These are phyloP conservation scores for Penicillium fimorum DNA, from an alignment of 495 filamentous ascomycete genomes.

Conservation along the genomic window DNA sequence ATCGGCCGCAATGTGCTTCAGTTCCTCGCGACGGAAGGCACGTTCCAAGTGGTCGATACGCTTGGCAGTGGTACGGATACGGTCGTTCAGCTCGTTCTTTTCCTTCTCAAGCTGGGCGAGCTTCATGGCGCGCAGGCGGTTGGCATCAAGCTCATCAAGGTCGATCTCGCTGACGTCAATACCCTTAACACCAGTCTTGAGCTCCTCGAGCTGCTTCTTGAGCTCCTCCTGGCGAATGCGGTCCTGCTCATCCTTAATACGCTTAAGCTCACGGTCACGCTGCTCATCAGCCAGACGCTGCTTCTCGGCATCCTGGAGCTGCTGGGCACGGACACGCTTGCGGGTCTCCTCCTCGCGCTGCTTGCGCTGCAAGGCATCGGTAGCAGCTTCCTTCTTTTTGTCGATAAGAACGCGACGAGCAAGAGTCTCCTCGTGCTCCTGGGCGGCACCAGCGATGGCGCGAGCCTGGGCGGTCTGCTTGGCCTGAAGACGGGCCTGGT, in stretches of 20 bases:
- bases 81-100: constrained; percentile 90
- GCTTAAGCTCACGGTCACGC: constrained; percentile 82
- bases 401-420: constrained; percentile 88
- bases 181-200: constrained; percentile 81
- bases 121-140: constrained; percentile 88
- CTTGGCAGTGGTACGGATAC: constrained; percentile 86
- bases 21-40: constrained; percentile 90
- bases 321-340: constrained; percentile 79
- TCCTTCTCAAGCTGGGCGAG: constrained; percentile 94
- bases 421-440: constrained; percentile 87
- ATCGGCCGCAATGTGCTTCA: constrained; percentile 85
- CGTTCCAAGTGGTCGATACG: constrained; percentile 97
- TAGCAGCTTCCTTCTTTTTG: constrained; percentile 92
- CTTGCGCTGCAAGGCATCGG: constrained; percentile 75
- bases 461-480: constrained; percentile 77
- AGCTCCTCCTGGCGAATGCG: constrained; percentile 90
- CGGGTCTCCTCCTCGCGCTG: constrained; percentile 89
- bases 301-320: constrained; percentile 82
- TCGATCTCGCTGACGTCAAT: constrained; percentile 77
- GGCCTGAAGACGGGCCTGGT: constrained; percentile 70
- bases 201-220: constrained; percentile 91
- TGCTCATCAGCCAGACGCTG: constrained; percentile 87
- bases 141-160: constrained; percentile 80
- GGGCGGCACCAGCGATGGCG: constrained; percentile 79
- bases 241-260: constrained; percentile 84